Evolutionary conservation across 495 filamentous ascomycete genomes (phyloP).

Genomic region (Talaromyces stipitatus): DNA sequence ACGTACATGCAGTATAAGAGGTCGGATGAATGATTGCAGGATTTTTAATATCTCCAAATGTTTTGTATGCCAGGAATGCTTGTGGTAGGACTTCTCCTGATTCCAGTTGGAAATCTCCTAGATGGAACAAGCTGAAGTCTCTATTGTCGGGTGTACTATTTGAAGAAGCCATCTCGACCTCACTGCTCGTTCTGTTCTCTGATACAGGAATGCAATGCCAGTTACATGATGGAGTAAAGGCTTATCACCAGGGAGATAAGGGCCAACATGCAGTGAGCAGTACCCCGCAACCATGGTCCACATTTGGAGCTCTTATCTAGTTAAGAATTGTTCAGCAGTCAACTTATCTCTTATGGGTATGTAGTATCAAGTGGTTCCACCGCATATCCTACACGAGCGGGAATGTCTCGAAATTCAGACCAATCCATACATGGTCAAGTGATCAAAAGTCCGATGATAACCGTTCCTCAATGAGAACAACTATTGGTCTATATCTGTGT

Average conservation of each 20-base stretch:
- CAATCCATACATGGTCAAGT: no score
- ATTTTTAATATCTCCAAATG: constrained; percentile 53
- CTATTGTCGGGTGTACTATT: background rate
- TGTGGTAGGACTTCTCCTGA: constrained; percentile 47
- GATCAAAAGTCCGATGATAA: no score
- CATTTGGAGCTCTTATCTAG: background rate
- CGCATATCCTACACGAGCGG: background rate
- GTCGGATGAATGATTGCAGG: constrained; percentile 64
- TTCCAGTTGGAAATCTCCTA: constrained; percentile 58
- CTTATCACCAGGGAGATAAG: no score
- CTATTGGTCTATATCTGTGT: no score
- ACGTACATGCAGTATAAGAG: constrained; percentile 16
- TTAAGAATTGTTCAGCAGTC: background rate
- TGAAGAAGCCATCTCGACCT: background rate
- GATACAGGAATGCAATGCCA: no score
- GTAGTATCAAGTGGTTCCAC: background rate
- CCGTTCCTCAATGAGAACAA: no score
- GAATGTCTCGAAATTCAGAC: background rate
- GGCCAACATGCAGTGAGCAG: background rate
- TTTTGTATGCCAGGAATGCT: constrained; percentile 62
- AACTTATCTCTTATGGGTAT: background rate
- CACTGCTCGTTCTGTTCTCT: no score
- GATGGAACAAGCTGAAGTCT: constrained; percentile 40
- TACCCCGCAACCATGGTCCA: background rate
- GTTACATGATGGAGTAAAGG: no score